phyloP scores from a whole-genome alignment of 2,329 filamentous ascomycete species.

The Emericellopsis cladophorae region DNA sequence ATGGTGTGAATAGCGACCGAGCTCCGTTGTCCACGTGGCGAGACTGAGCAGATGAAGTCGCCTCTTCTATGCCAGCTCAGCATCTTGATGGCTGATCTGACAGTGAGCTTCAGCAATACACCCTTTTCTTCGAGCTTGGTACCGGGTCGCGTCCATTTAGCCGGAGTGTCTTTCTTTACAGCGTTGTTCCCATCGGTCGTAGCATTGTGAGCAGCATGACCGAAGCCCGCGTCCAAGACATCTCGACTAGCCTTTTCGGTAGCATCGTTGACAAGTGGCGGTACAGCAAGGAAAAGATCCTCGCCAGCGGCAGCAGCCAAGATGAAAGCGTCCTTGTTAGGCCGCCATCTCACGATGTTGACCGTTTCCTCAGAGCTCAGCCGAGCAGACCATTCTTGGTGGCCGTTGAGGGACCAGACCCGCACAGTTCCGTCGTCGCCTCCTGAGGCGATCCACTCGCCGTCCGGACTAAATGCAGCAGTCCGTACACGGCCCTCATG shows the following conservation, averaged over 20 bases:
- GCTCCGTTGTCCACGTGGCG: slow-evolving; percentile 61
- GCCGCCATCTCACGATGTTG: slow-evolving; percentile 81
- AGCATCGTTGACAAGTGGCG: slow-evolving; percentile 59
- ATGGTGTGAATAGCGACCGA: slow-evolving; percentile 91
- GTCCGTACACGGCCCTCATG: slow-evolving; percentile 82
- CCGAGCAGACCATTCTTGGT: slow-evolving; percentile 76
- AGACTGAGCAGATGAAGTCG: slow-evolving; percentile 89
- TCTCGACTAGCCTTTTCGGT: slow-evolving; percentile 63
- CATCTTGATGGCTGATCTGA: slow-evolving; percentile 71
- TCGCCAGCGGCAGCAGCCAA: slow-evolving; percentile 78
- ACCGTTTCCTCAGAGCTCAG: slow-evolving; percentile 70
- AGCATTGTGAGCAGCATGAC: slow-evolving; percentile 66
- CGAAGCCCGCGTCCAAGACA: slow-evolving; percentile 79
- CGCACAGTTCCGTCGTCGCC: slow-evolving; percentile 89
- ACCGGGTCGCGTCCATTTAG: slow-evolving; percentile 74
- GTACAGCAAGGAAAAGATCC: slow-evolving; percentile 73
- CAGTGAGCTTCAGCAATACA: slow-evolving; percentile 68
- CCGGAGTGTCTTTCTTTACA: slow-evolving; percentile 52
- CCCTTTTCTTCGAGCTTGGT: slow-evolving; percentile 62
- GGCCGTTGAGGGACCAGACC: slow-evolving; percentile 83
- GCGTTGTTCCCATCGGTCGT: slow-evolving; percentile 37
- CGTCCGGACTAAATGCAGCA: slow-evolving; percentile 73
- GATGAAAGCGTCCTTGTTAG: slow-evolving; percentile 66
- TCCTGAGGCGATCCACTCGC: slow-evolving; percentile 77
- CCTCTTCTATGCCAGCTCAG: slow-evolving; percentile 90